phyloP scores from a whole-genome alignment of 306 rosid genomes.

The Hylodesmum podocarpum region DNA sequence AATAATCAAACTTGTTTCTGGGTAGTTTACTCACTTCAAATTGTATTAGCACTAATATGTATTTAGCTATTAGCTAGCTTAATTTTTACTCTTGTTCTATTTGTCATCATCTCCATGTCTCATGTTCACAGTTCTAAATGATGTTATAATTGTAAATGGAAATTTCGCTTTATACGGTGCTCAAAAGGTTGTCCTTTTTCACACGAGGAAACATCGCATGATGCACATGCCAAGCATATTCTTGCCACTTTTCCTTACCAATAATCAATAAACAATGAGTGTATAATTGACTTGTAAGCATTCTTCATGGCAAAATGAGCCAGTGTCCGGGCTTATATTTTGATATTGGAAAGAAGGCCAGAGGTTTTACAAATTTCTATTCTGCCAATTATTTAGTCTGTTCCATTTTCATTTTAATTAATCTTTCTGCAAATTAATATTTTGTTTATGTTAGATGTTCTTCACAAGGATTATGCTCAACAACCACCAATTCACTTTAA shows the following conservation, averaged over 20 bases:
- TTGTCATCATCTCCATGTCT: not conserved
- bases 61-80: not conserved
- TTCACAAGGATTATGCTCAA: not conserved
- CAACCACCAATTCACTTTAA: constrained; percentile 15
- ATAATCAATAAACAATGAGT: not conserved
- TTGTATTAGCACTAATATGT: not conserved
- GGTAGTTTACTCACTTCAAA: not conserved
- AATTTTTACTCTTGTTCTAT: not conserved
- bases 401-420: not conserved
- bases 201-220: constrained; percentile 12
- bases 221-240: not conserved
- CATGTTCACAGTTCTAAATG: not conserved
- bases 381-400: not conserved
- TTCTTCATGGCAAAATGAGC: not conserved
- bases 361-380: not conserved
- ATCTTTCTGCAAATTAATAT: too few relatives aligned
- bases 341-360: constrained; percentile 15
- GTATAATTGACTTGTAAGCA: not conserved
- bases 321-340: constrained; percentile 7
- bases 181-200: not conserved
- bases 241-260: not conserved
- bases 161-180: not conserved
- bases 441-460: not conserved
- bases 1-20: too few relatives aligned
- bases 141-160: not conserved